Conservation (phyloP, 2,329 filamentous ascomycete genomes). For the Thielaviopsis populi region DNA sequence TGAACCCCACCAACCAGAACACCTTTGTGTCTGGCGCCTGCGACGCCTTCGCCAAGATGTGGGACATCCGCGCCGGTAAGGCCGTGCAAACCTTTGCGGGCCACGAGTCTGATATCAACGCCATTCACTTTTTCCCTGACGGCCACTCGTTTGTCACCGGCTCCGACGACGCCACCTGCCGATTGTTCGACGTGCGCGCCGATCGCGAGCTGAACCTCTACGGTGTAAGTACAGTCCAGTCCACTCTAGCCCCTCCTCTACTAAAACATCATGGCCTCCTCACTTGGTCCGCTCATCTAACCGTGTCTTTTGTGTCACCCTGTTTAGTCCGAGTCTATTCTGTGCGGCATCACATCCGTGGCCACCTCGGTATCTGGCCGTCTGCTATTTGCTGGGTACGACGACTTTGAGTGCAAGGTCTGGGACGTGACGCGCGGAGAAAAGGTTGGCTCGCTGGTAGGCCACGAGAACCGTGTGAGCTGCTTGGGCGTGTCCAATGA, state of each 20-base stretch:
- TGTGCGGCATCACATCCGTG: constrained; percentile 95
- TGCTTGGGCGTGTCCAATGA: constrained; percentile 98
- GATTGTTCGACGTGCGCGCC: constrained; percentile 92
- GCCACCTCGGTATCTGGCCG: constrained; percentile 94
- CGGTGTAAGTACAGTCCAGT: constrained; percentile 32
- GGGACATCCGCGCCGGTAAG: constrained; percentile 97
- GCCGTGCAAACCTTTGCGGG: constrained; percentile 97
- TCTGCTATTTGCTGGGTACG: constrained; percentile 90
- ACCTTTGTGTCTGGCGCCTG: constrained; percentile 99
- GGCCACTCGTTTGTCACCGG: constrained; percentile 97
- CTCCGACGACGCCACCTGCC: constrained; percentile 93
- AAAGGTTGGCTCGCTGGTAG: constrained; percentile 89
- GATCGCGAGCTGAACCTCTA: constrained; percentile 64
- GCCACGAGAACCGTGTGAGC: constrained; percentile 97
- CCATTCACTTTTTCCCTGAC: constrained; percentile 98
- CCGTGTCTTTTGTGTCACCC: not conserved
- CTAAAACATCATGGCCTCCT: not conserved
- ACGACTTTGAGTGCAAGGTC: constrained; percentile 99
- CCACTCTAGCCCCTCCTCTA: not conserved
- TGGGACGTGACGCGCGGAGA: constrained; percentile 96
- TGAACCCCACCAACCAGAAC: constrained; percentile 98
- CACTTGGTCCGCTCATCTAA: not conserved
- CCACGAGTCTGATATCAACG: constrained; percentile 98
- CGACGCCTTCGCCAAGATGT: constrained; percentile 95
- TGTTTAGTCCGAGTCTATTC: constrained; percentile 77